Base-by-base conservation (phyloP, 305 asterid genomes). In the Striga hermonthica region DNA sequence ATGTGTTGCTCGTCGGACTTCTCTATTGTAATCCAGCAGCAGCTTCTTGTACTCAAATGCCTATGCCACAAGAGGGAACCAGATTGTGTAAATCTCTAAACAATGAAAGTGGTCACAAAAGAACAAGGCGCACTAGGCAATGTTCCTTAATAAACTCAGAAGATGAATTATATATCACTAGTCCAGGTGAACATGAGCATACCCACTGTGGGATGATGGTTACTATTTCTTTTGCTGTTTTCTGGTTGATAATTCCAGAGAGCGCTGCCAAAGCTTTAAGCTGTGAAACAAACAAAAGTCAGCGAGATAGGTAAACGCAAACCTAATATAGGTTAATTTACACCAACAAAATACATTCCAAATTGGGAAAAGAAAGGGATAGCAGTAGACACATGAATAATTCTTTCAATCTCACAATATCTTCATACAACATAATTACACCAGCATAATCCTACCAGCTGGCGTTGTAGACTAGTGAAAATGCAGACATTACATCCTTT, bases 41-140 rank as follows among this genome's bases (percentile, higher is more conserved):
- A 94, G 83, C 81, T 94, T 90, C 90, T 81, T 88, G 85, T 90
- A 94, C 71, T 90, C 97, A 78, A 94, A 94, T 79, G 90, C 86
- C 99, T 94, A 64, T 49, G 68, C 45, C 31, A 74, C 65, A 52
- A 61, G 49, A 73, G 40, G 66, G 62, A 62, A 52, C 68, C 61
- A 44, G 63, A 66, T 64, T 40, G 57, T 14, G 31, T 45, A 70
- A 59, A 67, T 60, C 38, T 64, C 45, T 36, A 61, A 48, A 50
- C 11, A 14, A 72, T 40, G 62, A 37, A 49, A 53, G 38, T 56
- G 50, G 57, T 44, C 41, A 70, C 31, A 47, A 36, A 56, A 43
- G 16, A 52, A 45, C 15, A 74, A 60, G 41, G 58, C 39, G 58
- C 36, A 54, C 39, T 44, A 48, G 72, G 54, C 64, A 61, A 72